Evolutionary conservation across 257 asterid species (phyloP).

Genomic region (Solanum neorickii): DNA sequence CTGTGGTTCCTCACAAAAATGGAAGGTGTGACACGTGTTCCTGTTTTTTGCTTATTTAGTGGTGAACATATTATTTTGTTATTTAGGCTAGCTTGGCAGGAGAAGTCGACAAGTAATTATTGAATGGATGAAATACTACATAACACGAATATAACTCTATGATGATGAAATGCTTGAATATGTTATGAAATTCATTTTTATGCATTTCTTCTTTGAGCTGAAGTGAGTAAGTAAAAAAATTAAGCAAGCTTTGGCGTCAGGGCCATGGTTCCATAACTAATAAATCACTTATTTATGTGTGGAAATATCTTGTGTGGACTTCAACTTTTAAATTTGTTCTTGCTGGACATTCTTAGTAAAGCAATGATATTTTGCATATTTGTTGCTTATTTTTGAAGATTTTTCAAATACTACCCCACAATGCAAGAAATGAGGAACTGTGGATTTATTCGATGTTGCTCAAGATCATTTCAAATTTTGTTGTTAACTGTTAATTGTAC

Average conservation of each 20-base stretch:
- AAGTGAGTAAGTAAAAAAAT: not conserved
- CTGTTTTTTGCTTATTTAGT: not conserved
- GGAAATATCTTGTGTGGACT: not conserved
- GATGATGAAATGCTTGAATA: not conserved
- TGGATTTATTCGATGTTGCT: not conserved
- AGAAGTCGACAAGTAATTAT: not conserved
- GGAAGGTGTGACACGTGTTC: constrained; percentile 48
- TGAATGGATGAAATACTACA: not conserved
- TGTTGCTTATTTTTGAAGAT: not conserved
- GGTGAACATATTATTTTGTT: not conserved
- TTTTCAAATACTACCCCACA: not conserved
- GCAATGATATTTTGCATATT: not conserved
- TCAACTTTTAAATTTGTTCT: not conserved
- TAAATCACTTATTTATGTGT: not conserved
- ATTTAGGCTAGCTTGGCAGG: not conserved
- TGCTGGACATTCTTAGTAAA: not conserved
- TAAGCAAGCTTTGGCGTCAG: not conserved
- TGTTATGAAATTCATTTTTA: not conserved
- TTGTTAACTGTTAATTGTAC: not conserved
- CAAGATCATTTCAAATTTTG: not conserved
- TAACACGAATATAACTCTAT: not conserved
- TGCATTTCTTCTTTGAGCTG: not conserved
- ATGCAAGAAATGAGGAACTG: not conserved
- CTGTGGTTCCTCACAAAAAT: constrained; percentile 79
- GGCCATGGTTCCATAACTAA: not conserved